These are phyloP conservation scores for Mariannaea elegans DNA, from an alignment of 2,329 filamentous ascomycete genomes.

Conservation along the genomic window DNA sequence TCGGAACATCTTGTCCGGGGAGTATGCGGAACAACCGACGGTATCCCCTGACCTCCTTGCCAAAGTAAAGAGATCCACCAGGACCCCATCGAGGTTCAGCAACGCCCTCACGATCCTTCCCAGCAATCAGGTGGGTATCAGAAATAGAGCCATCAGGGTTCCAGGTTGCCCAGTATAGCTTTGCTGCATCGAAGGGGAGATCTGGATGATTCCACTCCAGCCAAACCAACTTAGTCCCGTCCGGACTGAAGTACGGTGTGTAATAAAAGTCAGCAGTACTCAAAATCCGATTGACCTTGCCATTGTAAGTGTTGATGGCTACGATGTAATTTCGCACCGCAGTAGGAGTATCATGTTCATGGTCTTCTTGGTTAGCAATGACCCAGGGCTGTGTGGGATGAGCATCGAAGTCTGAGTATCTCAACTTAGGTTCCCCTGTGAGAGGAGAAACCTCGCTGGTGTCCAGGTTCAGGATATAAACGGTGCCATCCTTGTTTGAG, in stretches of 20 bases:
- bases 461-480: conserved; percentile 53
- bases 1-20: conserved; percentile 37
- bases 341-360: conserved; percentile 46
- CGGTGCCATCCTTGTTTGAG: conserved; percentile 52
- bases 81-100: conserved; percentile 61
- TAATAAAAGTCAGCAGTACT: conserved; percentile 62
- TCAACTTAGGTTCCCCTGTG: conserved; percentile 44
- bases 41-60: conserved; percentile 55
- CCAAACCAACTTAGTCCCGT: conserved; percentile 59
- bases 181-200: conserved; percentile 59
- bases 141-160: conserved; percentile 41
- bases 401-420: conserved; percentile 58
- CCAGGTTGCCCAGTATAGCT: conserved; percentile 56
- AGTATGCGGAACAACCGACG: conserved; percentile 56
- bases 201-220: conserved; percentile 64
- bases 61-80: conserved; percentile 59
- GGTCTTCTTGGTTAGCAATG: conserved; percentile 62
- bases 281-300: conserved; percentile 50
- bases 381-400: conserved; percentile 52
- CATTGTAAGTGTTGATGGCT: conserved; percentile 52
- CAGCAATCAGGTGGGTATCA: conserved; percentile 50
- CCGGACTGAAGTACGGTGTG: conserved; percentile 57
- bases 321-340: conserved; percentile 51
- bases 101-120: conserved; percentile 52
- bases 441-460: conserved; percentile 45